Conservation (phyloP, 2,329 filamentous ascomycete species). For the Pseudopyricularia javanii region DNA sequence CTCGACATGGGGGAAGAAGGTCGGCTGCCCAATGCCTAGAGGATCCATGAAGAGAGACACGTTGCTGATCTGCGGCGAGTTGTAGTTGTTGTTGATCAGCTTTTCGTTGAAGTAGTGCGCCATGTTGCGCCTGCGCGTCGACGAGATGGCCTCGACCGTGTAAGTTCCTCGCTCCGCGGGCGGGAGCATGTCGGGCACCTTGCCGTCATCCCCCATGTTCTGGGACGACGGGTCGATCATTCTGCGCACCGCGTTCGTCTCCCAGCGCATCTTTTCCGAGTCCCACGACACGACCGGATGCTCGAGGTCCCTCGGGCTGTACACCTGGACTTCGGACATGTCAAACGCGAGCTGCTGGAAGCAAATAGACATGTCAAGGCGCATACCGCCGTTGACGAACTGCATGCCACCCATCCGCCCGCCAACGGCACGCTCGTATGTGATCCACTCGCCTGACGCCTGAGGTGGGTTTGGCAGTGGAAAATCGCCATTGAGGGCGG, state of each 20-base stretch:
- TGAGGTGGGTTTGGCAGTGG: neutral
- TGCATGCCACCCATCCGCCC: neutral
- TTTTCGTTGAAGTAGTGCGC: slow-evolving; percentile 8
- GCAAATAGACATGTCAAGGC: slow-evolving; percentile 7
- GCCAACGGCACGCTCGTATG: neutral
- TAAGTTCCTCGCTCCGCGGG: slow-evolving; percentile 6
- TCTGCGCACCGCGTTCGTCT: slow-evolving; percentile 6
- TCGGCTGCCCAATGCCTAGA: slow-evolving; percentile 5
- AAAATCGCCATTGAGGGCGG: slow-evolving; percentile 2
- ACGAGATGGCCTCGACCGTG: slow-evolving; percentile 5
- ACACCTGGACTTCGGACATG: slow-evolving; percentile 9
- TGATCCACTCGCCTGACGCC: slow-evolving; percentile 2
- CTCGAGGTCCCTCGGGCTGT: slow-evolving; percentile 6
- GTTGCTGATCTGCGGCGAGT: slow-evolving; percentile 42
- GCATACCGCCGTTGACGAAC: slow-evolving; percentile 5
- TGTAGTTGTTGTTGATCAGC: slow-evolving; percentile 25
- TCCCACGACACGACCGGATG: slow-evolving; percentile 7
- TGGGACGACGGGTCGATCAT: slow-evolving; percentile 6
- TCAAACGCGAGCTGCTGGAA: slow-evolving; percentile 8
- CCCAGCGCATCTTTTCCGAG: slow-evolving; percentile 3
- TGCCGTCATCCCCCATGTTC: neutral
- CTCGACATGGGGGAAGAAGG: slow-evolving; percentile 9
- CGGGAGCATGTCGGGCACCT: neutral
- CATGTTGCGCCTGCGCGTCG: slow-evolving; percentile 3
- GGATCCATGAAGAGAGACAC: slow-evolving; percentile 35